Evolutionary conservation across 352 stramenopile species (phyloP).

Genomic region (Peronospora belbahrii): DNA sequence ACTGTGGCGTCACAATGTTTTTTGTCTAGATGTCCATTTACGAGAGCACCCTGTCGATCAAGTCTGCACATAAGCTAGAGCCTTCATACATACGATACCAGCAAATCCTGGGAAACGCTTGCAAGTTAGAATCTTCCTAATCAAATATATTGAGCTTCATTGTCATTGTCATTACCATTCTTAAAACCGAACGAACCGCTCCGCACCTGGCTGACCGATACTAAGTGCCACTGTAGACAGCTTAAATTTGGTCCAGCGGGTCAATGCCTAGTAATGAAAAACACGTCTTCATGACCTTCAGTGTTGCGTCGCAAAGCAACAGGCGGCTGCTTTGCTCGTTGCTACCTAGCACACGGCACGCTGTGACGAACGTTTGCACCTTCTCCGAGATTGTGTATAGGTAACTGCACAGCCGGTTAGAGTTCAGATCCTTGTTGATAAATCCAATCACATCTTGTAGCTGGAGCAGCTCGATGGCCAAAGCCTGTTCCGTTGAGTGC

Average conservation of each 20-base stretch:
- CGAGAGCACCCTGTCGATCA: not conserved
- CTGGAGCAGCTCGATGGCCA: constrained; percentile 92
- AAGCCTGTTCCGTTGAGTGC: constrained; percentile 86
- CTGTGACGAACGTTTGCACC: constrained; percentile 97
- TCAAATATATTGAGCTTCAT: constrained; percentile 37
- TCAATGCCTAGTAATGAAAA: constrained; percentile 92
- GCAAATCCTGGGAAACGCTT: constrained; percentile 21
- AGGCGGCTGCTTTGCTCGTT: constrained; percentile 93
- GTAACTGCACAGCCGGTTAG: constrained; percentile 97
- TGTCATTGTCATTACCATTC: constrained; percentile 11
- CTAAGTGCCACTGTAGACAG: not conserved
- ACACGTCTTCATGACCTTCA: constrained; percentile 92
- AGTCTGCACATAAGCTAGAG: constrained; percentile 22
- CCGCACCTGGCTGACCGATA: constrained; percentile 6
- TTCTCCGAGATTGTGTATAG: constrained; percentile 96
- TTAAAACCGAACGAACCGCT: constrained; percentile 7
- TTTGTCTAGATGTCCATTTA: constrained; percentile 27
- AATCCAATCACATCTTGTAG: constrained; percentile 93
- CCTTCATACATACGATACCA: constrained; percentile 11
- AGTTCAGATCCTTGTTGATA: constrained; percentile 92
- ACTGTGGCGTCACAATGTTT: constrained; percentile 7
- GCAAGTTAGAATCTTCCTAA: constrained; percentile 30
- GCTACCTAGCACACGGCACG: constrained; percentile 94
- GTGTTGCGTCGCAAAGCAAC: constrained; percentile 93
- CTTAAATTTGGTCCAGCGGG: constrained; percentile 91